A percentile compares a stretch with the other conserved stretches of the same genome.
phyloP scores from a whole-genome alignment of 2,329 filamentous ascomycete genomes.

The Penicillium sp. region DNA sequence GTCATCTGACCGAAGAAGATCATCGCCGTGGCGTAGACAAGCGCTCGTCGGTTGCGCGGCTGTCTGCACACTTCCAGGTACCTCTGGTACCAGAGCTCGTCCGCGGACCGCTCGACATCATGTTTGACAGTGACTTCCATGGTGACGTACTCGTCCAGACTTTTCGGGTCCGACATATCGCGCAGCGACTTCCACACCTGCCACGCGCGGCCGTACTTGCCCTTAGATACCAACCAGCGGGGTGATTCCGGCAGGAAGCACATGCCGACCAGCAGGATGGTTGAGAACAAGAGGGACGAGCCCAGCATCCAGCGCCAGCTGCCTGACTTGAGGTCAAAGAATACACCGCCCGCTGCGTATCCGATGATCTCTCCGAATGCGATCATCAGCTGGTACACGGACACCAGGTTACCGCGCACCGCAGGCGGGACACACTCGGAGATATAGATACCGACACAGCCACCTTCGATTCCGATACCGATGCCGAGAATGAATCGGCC shows the following conservation, averaged over 20 bases:
- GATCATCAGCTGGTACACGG: background rate
- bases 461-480: background rate
- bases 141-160: background rate
- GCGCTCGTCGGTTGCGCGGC: background rate
- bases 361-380: background rate
- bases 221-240: background rate
- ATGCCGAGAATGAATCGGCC: background rate
- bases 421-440: background rate
- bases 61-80: background rate
- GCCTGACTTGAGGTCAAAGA: slow-evolving; percentile 67
- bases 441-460: background rate
- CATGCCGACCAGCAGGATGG: slow-evolving; percentile 56
- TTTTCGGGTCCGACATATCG: background rate
- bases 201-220: background rate
- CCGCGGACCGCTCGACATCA: background rate
- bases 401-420: background rate
- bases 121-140: background rate
- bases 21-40: slow-evolving; percentile 31
- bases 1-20: slow-evolving; percentile 3
- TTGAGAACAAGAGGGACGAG: slow-evolving; percentile 69
- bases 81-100: background rate
- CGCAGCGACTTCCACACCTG: background rate
- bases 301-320: slow-evolving; percentile 75
- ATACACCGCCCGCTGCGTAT: slow-evolving; percentile 45
- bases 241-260: background rate